Percentiles rank a stretch among this genome's conserved stretches.
phyloP scores from a whole-genome alignment of 768 basidiomycete genomes.

The Leccinellum rugosiceps region DNA sequence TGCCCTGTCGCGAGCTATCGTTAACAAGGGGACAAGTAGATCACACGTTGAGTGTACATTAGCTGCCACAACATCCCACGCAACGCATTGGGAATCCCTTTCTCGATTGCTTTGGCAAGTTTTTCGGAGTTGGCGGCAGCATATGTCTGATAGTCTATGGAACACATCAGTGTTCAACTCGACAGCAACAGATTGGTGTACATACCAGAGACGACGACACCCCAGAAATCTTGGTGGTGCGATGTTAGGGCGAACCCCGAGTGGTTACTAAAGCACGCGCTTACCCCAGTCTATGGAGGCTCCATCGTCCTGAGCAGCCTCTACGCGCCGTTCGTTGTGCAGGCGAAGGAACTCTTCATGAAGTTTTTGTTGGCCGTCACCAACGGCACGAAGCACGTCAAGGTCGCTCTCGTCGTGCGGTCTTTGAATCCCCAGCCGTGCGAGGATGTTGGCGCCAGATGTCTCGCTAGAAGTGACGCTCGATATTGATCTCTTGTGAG shows the following conservation, averaged over 20 bases:
- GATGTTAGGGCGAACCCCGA: neutral
- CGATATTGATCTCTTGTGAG: conserved; percentile 65
- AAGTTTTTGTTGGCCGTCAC: conserved; percentile 66
- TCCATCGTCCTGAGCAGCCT: conserved; percentile 38
- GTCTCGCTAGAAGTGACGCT: conserved; percentile 46
- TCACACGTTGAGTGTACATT: conserved; percentile 52
- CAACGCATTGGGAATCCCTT: conserved; percentile 82
- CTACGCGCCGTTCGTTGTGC: conserved; percentile 51
- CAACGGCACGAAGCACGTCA: conserved; percentile 42
- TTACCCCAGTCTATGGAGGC: conserved; percentile 77
- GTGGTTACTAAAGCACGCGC: neutral
- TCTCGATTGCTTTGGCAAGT: conserved; percentile 86
- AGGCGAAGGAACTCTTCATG: conserved; percentile 74
- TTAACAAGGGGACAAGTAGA: conserved; percentile 8
- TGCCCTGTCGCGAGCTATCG: conserved; percentile 51
- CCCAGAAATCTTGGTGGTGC: conserved; percentile 79
- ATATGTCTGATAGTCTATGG: conserved; percentile 80
- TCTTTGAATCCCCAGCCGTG: conserved; percentile 49
- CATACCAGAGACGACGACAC: conserved; percentile 82
- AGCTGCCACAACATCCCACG: conserved; percentile 97
- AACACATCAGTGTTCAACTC: conserved; percentile 4
- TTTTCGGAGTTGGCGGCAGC: conserved; percentile 76
- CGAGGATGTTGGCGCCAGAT: conserved; percentile 46
- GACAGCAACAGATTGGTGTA: neutral
- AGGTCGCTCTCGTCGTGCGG: conserved; percentile 37